These are phyloP conservation scores for Fusarium verrucosum DNA, from an alignment of 2,329 filamentous ascomycete genomes.

Conservation along the genomic window DNA sequence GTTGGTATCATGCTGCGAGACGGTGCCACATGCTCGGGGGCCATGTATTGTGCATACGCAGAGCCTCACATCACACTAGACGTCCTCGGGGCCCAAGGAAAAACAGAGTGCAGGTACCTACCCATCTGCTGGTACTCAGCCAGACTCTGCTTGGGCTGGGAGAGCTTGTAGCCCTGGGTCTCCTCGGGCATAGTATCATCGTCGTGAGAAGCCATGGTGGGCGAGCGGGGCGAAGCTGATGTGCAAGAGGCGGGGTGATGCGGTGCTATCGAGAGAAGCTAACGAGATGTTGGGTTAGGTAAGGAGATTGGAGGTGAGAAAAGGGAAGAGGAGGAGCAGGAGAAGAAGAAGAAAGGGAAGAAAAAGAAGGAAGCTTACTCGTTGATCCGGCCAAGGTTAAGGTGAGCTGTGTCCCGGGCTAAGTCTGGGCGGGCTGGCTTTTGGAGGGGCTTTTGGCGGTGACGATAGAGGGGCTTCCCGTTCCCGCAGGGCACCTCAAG, in stretches of 20 bases:
- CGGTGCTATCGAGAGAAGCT: constrained; percentile 17
- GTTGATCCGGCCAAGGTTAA: constrained; percentile 31
- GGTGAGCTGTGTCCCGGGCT: constrained; percentile 36
- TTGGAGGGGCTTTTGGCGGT: constrained; percentile 43
- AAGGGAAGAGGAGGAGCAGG: constrained; percentile 27
- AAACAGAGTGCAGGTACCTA: constrained; percentile 60
- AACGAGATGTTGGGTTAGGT: constrained; percentile 10
- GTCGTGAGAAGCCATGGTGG: constrained; percentile 72
- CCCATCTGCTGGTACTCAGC: constrained; percentile 94
- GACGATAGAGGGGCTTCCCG: constrained; percentile 48
- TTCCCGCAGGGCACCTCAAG: no score
- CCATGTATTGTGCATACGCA: constrained; percentile 20
- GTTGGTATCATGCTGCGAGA: constrained; percentile 13
- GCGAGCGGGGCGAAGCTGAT: constrained; percentile 26
- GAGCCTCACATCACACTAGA: constrained; percentile 13
- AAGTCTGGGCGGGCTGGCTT: constrained; percentile 11
- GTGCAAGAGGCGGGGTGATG: constrained; percentile 28
- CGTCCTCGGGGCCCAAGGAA: background rate
- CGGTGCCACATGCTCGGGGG: constrained; percentile 14
- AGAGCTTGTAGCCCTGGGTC: constrained; percentile 97
- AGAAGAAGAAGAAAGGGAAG: constrained; percentile 12
- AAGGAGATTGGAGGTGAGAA: constrained; percentile 14
- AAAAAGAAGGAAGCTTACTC: constrained; percentile 36
- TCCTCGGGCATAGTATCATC: constrained; percentile 88
- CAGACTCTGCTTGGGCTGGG: constrained; percentile 94